Evolutionary conservation across 2,329 filamentous ascomycete genomes (phyloP), one percentile per base, ranked within the genome.

Genomic region (Penicillium brevicompactum): DNA sequence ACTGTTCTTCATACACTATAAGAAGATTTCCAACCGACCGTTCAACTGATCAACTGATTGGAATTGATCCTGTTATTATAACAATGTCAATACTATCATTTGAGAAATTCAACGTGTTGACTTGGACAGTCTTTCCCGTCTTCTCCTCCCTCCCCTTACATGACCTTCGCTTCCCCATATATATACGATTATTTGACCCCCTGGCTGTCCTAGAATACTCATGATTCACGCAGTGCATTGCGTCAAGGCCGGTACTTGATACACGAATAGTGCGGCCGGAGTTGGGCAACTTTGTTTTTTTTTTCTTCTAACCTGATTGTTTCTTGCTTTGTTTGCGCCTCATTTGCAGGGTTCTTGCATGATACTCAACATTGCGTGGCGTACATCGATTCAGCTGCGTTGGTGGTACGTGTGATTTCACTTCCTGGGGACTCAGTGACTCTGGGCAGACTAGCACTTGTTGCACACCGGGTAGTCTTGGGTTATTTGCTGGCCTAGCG

Each of bases 221-320:
- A 53, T 30, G 41, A 49, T 22, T 49, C 14, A 44, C 41, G 48
- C 42, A 34, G 31, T 55, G 56, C 52, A 56, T 56, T 32, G 37
- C 21, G 11, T 41, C 45, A 37, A 44, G n/a, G 43, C 53, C 42
- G 18, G 44, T 27, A 60, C 62, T 56, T 40, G 53, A 57, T 58
- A 63, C 22, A 63, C 48, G 60, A 40, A 49, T 55, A 53, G 55
- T 53, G 50, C 37, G 53, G 44, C 50, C 40, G 52, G 53, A 32
- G 58, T 61, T 60, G 18, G 27, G 41, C 42, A 31, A 5, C n/a
- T 46, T 46, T 45, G 37, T 49, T 46, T 32, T 11, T n/a, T 6
- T 34, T 5, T 18, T 48, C 16, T 43, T 6, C 6, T 13, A n/a
- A n/a, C 6, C 34, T 37, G n/a, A 41, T 30, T 46, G 2, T 13